phyloP scores from a whole-genome alignment of 2,329 filamentous ascomycete genomes.

The Apiospora marii region DNA sequence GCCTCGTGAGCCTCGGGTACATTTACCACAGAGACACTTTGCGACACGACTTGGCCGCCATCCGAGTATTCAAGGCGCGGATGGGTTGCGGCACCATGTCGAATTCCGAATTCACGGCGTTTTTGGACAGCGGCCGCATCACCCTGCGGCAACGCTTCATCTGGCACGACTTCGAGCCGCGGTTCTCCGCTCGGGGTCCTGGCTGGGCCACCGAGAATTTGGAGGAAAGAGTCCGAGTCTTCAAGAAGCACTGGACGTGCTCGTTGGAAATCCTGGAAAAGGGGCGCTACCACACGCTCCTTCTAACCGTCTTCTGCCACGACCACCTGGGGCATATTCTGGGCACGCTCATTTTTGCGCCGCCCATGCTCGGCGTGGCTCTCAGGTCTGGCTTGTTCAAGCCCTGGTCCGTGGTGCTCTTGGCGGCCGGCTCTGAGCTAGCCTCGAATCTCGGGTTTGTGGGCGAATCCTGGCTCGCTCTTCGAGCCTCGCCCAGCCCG shows the following conservation, averaged over 20 bases:
- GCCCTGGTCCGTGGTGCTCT: not conserved
- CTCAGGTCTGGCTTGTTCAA: not conserved
- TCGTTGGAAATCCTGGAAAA: not conserved
- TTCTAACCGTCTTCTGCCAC: not conserved
- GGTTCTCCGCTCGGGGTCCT: too few species aligned
- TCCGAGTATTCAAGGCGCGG: too few species aligned
- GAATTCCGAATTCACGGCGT: too few species aligned
- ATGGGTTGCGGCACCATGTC: too few species aligned
- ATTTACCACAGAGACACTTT: too few species aligned
- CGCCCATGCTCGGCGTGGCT: not conserved
- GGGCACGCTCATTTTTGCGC: not conserved
- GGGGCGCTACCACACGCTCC: not conserved
- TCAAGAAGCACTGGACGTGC: not conserved
- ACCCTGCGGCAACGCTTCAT: too few species aligned
- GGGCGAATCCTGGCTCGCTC: not conserved
- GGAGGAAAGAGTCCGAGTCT: too few species aligned
- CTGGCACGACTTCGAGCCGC: too few species aligned
- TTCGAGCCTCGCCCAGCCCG: not conserved
- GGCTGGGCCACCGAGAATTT: too few species aligned
- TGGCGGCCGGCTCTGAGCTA: not conserved
- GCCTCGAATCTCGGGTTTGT: not conserved
- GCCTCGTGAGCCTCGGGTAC: too few species aligned
- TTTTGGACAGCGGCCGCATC: too few species aligned
- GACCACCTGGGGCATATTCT: not conserved
- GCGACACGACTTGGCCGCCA: too few species aligned